A percentile compares a stretch with the other conserved stretches of the same genome.
phyloP scores from a whole-genome alignment of 371 early-diverging fungal genomes.

The Neoconidiobolus thromboides region DNA sequence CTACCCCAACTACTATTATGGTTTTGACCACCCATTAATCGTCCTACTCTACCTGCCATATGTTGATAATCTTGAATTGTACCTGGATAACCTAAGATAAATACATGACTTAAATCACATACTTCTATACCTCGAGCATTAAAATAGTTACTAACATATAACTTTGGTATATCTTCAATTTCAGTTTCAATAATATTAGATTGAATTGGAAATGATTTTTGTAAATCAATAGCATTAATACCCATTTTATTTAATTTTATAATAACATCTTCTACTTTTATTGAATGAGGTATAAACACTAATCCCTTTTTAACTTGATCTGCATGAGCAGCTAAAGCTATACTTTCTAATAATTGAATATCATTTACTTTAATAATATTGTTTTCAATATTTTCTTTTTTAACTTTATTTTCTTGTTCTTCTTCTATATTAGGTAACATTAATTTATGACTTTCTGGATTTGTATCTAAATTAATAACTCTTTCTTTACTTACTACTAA shows the following conservation, averaged over 20 bases:
- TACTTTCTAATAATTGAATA: conserved; percentile 33
- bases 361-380: conserved; percentile 26
- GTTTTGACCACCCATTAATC: neutral
- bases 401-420: neutral
- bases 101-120: neutral
- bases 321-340: conserved; percentile 24
- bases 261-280: conserved; percentile 11
- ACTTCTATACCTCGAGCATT: neutral
- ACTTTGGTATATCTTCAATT: neutral
- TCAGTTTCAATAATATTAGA: neutral
- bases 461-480: conserved; percentile 24
- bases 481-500: conserved; percentile 23
- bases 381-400: too few species aligned
- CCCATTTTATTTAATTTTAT: neutral
- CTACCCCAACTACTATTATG: neutral
- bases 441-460: neutral
- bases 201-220: neutral
- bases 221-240: neutral
- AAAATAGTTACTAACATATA: neutral
- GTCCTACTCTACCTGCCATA: neutral
- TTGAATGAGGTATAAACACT: conserved; percentile 33
- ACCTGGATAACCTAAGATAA: neutral
- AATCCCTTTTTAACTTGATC: conserved; percentile 32
- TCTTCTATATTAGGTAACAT: neutral
- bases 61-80: neutral